A percentile compares a stretch with the other conserved stretches of the same genome.
These are phyloP conservation scores for Naumovozyma castellii DNA, from an alignment of 805 yeast genomes.

Conservation along the genomic window DNA sequence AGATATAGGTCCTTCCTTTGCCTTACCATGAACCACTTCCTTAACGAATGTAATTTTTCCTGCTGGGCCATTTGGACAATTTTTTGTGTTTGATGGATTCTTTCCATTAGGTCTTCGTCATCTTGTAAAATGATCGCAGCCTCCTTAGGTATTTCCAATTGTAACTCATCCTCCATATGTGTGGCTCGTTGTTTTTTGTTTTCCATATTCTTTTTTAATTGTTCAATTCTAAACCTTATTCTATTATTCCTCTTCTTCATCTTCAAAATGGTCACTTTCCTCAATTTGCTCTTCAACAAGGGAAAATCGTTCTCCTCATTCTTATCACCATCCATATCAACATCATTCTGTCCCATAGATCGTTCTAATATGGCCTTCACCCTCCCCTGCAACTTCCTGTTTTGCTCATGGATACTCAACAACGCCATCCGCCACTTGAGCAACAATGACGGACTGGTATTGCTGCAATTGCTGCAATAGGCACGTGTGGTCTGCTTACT, in stretches of 20 bases:
- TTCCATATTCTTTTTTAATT: background rate
- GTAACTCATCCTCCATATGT: background rate
- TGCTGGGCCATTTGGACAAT: conserved; percentile 8
- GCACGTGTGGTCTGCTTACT: background rate
- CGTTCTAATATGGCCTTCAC: background rate
- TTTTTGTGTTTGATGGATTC: conserved; percentile 9
- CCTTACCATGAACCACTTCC: conserved; percentile 15
- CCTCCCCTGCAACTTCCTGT: background rate
- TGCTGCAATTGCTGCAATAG: conserved; percentile 22
- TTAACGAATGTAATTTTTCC: conserved; percentile 9
- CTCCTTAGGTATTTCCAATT: background rate
- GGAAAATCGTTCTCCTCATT: background rate
- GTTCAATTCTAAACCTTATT: background rate
- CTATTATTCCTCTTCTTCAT: background rate
- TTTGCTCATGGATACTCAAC: background rate
- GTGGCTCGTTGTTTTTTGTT: background rate
- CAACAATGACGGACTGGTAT: conserved; percentile 17
- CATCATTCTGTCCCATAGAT: background rate
- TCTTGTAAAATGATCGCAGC: background rate
- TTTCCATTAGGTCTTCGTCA: conserved; percentile 6
- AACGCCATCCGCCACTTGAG: conserved; percentile 11
- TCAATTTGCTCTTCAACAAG: background rate
- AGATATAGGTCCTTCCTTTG: conserved; percentile 12
- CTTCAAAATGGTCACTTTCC: background rate
- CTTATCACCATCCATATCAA: background rate